A percentile compares a stretch with the other conserved stretches of the same genome.
These are phyloP conservation scores for Alnus rubra DNA, from an alignment of 306 rosid species.

Conservation along the genomic window DNA sequence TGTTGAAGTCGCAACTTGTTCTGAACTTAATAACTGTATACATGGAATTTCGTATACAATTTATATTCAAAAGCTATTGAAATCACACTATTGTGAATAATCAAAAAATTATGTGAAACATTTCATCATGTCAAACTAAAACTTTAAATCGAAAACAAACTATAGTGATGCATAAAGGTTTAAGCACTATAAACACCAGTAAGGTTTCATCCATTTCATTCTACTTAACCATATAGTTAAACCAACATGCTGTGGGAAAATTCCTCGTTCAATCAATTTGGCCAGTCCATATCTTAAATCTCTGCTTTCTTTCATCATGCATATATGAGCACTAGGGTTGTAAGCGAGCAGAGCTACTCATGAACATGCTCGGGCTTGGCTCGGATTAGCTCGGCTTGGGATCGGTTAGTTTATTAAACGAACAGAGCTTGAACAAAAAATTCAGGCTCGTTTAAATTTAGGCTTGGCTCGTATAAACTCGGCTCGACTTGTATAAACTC, in stretches of 20 bases:
- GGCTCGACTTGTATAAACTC: too few species aligned
- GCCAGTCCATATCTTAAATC: conserved; percentile 14
- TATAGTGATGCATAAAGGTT: conserved; percentile 21
- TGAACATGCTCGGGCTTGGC: too few species aligned
- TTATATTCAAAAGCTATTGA: background rate
- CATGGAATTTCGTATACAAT: background rate
- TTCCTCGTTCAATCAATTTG: conserved; percentile 6
- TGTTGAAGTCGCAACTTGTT: background rate
- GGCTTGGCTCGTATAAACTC: too few species aligned
- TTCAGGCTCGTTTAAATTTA: too few species aligned
- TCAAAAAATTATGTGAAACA: background rate
- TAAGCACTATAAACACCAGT: background rate
- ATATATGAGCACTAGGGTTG: too few species aligned
- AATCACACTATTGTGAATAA: background rate
- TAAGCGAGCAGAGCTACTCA: too few species aligned
- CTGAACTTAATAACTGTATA: background rate
- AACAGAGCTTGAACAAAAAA: too few species aligned
- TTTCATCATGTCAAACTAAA: background rate
- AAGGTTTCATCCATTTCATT: conserved; percentile 8
- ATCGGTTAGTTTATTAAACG: too few species aligned
- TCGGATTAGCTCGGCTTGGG: too few species aligned
- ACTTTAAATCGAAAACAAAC: background rate
- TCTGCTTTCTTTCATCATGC: background rate
- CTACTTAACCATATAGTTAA: conserved; percentile 16
- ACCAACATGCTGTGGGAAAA: background rate